Base-by-base conservation (phyloP, 108 stramenopile species). In the Tribonema minus region DNA sequence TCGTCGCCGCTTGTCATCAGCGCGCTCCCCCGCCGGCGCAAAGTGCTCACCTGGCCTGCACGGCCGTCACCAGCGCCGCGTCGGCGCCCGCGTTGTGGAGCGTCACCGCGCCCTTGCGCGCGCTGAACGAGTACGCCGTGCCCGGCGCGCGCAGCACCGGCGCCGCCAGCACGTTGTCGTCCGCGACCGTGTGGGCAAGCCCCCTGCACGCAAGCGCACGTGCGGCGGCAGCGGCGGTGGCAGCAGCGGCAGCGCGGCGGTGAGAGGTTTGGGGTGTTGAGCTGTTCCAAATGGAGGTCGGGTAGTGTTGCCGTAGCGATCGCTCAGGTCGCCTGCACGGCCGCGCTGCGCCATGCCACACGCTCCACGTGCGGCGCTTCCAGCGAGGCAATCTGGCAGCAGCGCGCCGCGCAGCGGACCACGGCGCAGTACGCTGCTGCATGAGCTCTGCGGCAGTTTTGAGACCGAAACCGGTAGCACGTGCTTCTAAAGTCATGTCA, bases 1-100 rank as follows among this genome's bases (percentile, higher is more conserved):
- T 63, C 62, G 26, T 60, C 62, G 71, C 33, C 71, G n/a, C 0
- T 72, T 61, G 61, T 72, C 71, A 23, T 72, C 71, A 2, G 58
- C 37, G 15, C 25, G 61, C 30, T 72, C 61, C n/a, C 61, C 71
- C 20, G 62, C 71, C 1, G 61, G 61, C n/a, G n/a, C n/a, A n/a
- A n/a, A n/a, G n/a, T n/a, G 61, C 61, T 72, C 9, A 72, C 61
- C 60, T 62, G 61, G n/a, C 61, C 71, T 29, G 71, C 38, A 5
- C 61, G 38, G 6, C 58, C 61, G 61, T 31, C 62, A n/a, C 6
- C 71, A 25, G 71, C 58, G 69, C 34, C 37, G 58, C 69, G 58
- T 58, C n/a, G 33, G 58, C 58, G 15, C 58, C 25, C 29, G 69
- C 58, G 58, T 70, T 70, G 4, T 35, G 6, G 3, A 58, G 58